phyloP scores from a whole-genome alignment of 805 yeast species.

The Isabelozyma gotoi region DNA sequence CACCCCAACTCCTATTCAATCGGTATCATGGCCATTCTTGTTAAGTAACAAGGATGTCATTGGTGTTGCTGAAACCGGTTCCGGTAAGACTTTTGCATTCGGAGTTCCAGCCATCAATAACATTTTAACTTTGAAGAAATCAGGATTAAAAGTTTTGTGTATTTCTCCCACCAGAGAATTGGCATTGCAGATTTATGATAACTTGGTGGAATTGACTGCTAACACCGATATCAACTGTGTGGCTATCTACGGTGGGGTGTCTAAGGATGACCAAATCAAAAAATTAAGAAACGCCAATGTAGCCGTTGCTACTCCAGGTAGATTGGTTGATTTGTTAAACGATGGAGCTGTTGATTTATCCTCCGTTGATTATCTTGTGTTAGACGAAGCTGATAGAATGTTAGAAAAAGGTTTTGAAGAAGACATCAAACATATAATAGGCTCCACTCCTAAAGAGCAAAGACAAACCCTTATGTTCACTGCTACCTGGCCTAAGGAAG shows the following conservation, averaged over 20 bases:
- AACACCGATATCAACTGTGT: conserved; percentile 66
- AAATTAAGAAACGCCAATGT: conserved; percentile 67
- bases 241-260: conserved; percentile 96
- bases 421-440: conserved; percentile 83
- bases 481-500: conserved; percentile 99
- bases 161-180: conserved; percentile 97
- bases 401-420: conserved; percentile 97
- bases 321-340: conserved; percentile 84
- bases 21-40: conserved; percentile 91
- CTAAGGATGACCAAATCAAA: conserved; percentile 86
- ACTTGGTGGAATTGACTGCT: conserved; percentile 64
- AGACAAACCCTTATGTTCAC: conserved; percentile 98
- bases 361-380: conserved; percentile 71
- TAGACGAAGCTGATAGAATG: conserved; percentile 99
- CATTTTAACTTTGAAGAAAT: conserved; percentile 45
- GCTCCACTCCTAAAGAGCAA: conserved; percentile 39
- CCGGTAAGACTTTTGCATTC: conserved; percentile 96
- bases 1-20: conserved; percentile 94
- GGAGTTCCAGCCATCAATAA: conserved; percentile 95
- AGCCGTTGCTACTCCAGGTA: conserved; percentile 98
- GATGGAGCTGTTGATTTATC: conserved; percentile 79
- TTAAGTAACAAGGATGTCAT: conserved; percentile 78
- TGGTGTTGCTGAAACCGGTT: conserved; percentile 98
- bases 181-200: conserved; percentile 91
- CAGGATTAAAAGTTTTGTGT: conserved; percentile 71